phyloP scores from a whole-genome alignment of 345 rosid species.

The Raphanus raphanistrum region DNA sequence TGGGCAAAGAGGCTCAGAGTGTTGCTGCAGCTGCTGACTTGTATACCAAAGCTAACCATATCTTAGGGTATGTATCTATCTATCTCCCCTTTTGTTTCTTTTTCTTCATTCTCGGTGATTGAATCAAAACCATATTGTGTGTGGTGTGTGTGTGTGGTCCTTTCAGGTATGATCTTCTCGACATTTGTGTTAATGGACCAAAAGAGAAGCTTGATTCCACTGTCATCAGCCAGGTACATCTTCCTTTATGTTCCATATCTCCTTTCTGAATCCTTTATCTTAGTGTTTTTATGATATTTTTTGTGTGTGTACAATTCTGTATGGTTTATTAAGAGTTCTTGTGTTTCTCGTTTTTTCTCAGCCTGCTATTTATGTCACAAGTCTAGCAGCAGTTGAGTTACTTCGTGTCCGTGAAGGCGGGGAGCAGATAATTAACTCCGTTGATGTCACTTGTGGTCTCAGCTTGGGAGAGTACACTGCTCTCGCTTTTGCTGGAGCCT shows the following conservation, averaged over 20 bases:
- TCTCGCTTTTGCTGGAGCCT: constrained; percentile 91
- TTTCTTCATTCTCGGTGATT: no score
- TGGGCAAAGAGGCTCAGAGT: constrained; percentile 92
- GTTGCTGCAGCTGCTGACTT: constrained; percentile 75
- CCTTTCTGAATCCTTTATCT: neutral
- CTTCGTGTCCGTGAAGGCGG: constrained; percentile 88
- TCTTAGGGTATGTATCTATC: constrained; percentile 60
- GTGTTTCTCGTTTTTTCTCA: constrained; percentile 39
- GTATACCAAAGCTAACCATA: constrained; percentile 78
- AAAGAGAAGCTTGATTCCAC: constrained; percentile 96
- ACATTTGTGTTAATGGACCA: constrained; percentile 84
- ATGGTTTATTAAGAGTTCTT: neutral
- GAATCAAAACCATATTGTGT: no score
- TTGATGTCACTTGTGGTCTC: constrained; percentile 94
- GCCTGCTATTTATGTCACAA: constrained; percentile 99
- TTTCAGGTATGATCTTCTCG: constrained; percentile 85
- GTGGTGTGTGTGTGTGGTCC: no score
- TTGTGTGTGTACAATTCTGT: no score
- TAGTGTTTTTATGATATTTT: no score
- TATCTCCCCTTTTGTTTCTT: no score
- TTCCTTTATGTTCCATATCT: neutral
- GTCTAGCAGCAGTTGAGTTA: constrained; percentile 95
- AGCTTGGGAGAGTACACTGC: constrained; percentile 99
- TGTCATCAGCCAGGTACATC: constrained; percentile 88
- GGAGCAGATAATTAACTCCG: constrained; percentile 79